Conservation (phyloP, 2,329 filamentous ascomycete genomes). For the Lasiodiplodia citricola region DNA sequence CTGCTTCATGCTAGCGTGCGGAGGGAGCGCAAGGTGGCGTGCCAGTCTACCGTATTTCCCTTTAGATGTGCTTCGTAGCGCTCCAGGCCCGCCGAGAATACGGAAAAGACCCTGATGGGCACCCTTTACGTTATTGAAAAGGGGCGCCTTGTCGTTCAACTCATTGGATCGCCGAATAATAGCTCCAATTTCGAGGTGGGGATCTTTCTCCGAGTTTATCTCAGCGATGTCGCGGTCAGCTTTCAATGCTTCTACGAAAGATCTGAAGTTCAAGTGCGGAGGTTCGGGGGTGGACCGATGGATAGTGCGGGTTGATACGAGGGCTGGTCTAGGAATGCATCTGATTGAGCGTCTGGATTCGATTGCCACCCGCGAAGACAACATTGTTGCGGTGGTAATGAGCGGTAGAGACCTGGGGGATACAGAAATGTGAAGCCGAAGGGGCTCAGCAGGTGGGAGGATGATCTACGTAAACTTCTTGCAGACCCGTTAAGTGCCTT, state of each 20-base stretch:
- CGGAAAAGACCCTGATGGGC: conserved; percentile 53
- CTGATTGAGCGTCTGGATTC: too few species aligned
- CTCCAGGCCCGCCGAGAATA: conserved; percentile 54
- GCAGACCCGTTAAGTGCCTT: too few species aligned
- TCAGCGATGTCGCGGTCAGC: conserved; percentile 53
- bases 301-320: too few species aligned
- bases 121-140: conserved; percentile 60
- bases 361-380: too few species aligned
- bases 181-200: conserved; percentile 54
- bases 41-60: conserved; percentile 51
- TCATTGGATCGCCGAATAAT: conserved; percentile 56
- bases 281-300: not conserved
- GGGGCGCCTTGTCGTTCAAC: conserved; percentile 53
- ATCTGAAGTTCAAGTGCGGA: conserved; percentile 49
- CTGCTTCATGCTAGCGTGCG: conserved; percentile 33
- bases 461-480: too few species aligned
- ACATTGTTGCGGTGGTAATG: too few species aligned
- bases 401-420: too few species aligned
- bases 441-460: too few species aligned
- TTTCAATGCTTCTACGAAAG: conserved; percentile 52
- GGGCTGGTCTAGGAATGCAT: too few species aligned
- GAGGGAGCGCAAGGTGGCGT: conserved; percentile 48
- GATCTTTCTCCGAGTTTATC: conserved; percentile 51
- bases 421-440: too few species aligned
- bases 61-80: conserved; percentile 40